Conservation (phyloP, 2,329 filamentous ascomycete species). For the Cercospora sesami region DNA sequence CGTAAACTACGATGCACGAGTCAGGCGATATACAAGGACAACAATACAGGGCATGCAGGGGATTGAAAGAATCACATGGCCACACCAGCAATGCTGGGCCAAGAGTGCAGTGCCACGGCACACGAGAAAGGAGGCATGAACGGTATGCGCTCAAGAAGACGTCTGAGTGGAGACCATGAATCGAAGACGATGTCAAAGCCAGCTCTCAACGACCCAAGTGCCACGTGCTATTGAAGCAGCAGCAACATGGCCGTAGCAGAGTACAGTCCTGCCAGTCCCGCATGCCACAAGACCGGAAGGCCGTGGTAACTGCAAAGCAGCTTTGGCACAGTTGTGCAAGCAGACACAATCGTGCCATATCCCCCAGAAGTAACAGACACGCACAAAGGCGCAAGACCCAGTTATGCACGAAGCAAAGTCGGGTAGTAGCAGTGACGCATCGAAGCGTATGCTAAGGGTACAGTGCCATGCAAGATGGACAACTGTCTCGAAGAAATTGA, state of each 20-base stretch:
- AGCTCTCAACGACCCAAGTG: neutral
- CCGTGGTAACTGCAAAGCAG: neutral
- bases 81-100: neutral
- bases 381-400: conserved; percentile 12
- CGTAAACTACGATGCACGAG: neutral
- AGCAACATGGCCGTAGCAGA: neutral
- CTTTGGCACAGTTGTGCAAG: neutral
- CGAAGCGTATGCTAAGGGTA: conserved; percentile 9
- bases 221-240: neutral
- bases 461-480: conserved; percentile 7
- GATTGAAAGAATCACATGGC: neutral
- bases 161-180: neutral
- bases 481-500: conserved; percentile 18
- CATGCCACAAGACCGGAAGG: neutral
- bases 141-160: neutral
- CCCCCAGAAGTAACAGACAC: conserved; percentile 10
- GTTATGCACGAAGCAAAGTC: conserved; percentile 3
- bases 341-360: conserved; percentile 2
- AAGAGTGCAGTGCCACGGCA: neutral
- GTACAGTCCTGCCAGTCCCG: neutral
- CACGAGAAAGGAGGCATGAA: neutral
- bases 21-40: neutral
- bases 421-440: conserved; percentile 14
- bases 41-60: neutral
- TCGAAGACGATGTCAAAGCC: neutral